Percentiles rank a stretch among this genome's conserved stretches.
Evolutionary conservation across 768 basidiomycete species (phyloP).

Genomic region (Suillus subaureus): DNA sequence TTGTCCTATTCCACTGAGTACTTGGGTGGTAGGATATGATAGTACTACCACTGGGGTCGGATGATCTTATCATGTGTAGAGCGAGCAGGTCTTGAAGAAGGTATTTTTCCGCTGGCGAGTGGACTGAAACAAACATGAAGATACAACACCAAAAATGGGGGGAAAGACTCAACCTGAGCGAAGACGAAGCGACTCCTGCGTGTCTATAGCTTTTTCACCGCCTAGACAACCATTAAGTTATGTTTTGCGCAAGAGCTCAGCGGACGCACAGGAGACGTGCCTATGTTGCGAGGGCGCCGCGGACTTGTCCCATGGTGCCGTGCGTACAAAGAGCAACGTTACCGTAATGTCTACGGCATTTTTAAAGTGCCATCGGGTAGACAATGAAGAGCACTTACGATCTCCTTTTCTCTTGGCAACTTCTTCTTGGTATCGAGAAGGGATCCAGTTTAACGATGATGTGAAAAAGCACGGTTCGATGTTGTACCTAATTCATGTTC

Average conservation of each 20-base stretch:
- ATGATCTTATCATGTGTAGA: conserved; percentile 39
- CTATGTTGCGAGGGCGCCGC: conserved; percentile 20
- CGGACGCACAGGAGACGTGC: not conserved
- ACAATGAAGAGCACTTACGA: conserved; percentile 36
- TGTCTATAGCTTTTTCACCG: conserved; percentile 2
- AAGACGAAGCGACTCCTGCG: conserved; percentile 22
- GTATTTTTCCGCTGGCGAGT: conserved; percentile 19
- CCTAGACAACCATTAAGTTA: conserved; percentile 17
- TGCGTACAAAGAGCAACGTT: conserved; percentile 46
- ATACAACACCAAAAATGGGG: not conserved
- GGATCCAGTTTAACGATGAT: conserved; percentile 58
- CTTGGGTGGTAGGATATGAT: conserved; percentile 41
- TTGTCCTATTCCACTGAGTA: conserved; percentile 28
- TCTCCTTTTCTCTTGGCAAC: conserved; percentile 41
- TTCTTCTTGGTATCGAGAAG: conserved; percentile 56
- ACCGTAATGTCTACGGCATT: conserved; percentile 47
- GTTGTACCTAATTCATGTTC: conserved; percentile 36
- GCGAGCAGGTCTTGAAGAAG: conserved; percentile 41
- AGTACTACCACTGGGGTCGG: conserved; percentile 21
- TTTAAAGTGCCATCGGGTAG: not conserved
- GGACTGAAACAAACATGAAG: not conserved
- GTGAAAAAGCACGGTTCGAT: conserved; percentile 61
- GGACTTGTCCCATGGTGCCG: conserved; percentile 34
- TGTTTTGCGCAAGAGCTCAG: not conserved
- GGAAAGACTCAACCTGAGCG: conserved; percentile 9